Base-by-base conservation (phyloP, 2,329 filamentous ascomycete genomes). In the Escovopsis sp. region DNA sequence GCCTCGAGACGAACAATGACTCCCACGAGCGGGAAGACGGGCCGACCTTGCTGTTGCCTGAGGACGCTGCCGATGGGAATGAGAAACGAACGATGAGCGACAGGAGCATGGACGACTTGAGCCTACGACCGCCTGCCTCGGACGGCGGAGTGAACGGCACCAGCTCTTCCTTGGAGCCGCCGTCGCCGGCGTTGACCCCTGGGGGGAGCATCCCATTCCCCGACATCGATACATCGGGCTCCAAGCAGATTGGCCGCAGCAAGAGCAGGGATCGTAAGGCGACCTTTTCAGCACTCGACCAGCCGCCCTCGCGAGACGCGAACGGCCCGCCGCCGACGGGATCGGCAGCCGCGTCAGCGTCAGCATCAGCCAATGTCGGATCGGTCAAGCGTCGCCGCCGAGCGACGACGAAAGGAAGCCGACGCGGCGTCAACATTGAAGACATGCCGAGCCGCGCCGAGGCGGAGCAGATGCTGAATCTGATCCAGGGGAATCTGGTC, bases 401-500 rank as follows among this genome's bases (percentile, higher is more conserved):
- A 30, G 78, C 75, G 1, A 82, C 77, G 26, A 88, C 83, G 34
- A 81, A 76, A 61, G 73, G 75, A 46, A 82, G 75, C 51, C 74
- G 75, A 30, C 73, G 76, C 36, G 75, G 75, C 1, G 76, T 80
- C 50, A 67, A 72, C 43, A 70, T 71, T 1, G 88, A 94, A 47
- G 86, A 94, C 41, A 67, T 95, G 50, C 70, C 95, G 42, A 72
- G 74, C 26, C 76, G 75, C 43, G 72, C 73, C 6, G 85, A 93
- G 50, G 85, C 87, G 1, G 88, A 94, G 58, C 82, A 85, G 52
- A 63, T 96, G 51, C 67, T 95, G 50, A 75, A 77, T 48, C 66
- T 91, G 65, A 74, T 91, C 26, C 89, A 96, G 60, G 91, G 91
- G 1, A 80, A 88, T 58, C 61, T 98, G 41, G 88, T 98, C 26